Evolutionary conservation across 257 asterid genomes (phyloP), one percentile per base, ranked within the genome.

Genomic region (Gynochthodes officinalis): DNA sequence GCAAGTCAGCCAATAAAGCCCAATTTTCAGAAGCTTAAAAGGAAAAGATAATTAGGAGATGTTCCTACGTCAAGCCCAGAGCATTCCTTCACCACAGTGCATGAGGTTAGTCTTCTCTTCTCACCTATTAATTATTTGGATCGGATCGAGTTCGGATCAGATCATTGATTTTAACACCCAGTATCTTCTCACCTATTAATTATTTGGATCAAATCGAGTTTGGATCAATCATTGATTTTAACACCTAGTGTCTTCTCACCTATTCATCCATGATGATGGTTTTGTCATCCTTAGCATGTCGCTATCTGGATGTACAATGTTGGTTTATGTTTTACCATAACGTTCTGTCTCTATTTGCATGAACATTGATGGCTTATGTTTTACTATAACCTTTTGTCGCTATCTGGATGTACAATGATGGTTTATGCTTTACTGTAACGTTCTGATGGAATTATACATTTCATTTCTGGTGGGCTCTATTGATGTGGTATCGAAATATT

Each of bases 1-100:
- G 64, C 81, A 27, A 83, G 89, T 92, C 97, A 86, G 74, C 96
- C 95, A 48, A 78, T 91, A 58, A 91, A 83, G 80, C 97, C 97
- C 77, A 89, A 42, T 78, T 91, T 94, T 76, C 94, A 87, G 87
- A 86, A 88, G 89, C 71, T 77, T 10, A 93, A 86, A 78, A 84
- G 79, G 86, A 87, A 83, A 85, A 85, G 82, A 83, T 83, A 83
- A 79, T 80, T 62, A 64, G n/a, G 55, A 60, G 39, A 69, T 58
- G 48, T 52, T 74, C 70, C 62, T 53, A 58, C 23, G 37, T 70
- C 19, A 27, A 65, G 49, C 64, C 70, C 75, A 35, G 40, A 58
- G 63, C 42, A 39, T 49, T 64, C 59, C 72, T 43, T 53, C 48
- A 28, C 66, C 58, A 40, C 37, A 49, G 43, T 72, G 60, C 48